These are phyloP conservation scores for Cucurbita ficifolia DNA, from an alignment of 306 rosid species.

Conservation along the genomic window DNA sequence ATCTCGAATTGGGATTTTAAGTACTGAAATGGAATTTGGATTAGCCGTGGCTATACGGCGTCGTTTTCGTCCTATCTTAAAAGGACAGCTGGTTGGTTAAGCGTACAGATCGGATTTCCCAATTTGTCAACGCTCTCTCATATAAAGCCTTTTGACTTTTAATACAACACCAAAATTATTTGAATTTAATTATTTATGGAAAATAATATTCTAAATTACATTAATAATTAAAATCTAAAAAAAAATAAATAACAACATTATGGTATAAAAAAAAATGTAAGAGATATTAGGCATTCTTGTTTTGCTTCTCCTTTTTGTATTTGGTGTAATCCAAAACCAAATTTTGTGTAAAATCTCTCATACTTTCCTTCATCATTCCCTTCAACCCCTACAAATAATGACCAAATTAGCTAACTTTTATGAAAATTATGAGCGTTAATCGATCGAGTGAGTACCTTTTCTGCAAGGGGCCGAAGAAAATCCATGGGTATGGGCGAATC, in stretches of 20 bases:
- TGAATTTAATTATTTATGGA: too few species aligned
- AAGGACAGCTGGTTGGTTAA: neutral
- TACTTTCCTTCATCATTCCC: neutral
- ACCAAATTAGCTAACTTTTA: neutral
- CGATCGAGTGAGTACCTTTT: neutral
- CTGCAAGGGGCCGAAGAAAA: neutral
- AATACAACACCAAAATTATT: too few species aligned
- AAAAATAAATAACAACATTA: too few species aligned
- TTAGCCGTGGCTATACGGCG: neutral
- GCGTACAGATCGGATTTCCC: neutral
- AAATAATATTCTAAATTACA: too few species aligned
- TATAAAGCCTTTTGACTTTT: too few species aligned
- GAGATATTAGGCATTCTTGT: too few species aligned
- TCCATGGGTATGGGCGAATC: neutral
- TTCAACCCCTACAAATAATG: neutral
- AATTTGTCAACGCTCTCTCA: neutral
- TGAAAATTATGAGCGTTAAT: neutral
- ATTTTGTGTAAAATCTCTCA: neutral
- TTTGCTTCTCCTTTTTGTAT: slow-evolving; percentile 1
- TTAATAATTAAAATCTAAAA: too few species aligned
- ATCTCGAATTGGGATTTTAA: neutral
- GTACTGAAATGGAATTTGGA: neutral
- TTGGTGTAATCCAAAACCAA: neutral
- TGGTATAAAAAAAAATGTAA: too few species aligned
- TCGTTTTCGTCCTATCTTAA: neutral